Conservation (phyloP, 1,284 basidiomycete genomes). For the Trametes pubescens region DNA sequence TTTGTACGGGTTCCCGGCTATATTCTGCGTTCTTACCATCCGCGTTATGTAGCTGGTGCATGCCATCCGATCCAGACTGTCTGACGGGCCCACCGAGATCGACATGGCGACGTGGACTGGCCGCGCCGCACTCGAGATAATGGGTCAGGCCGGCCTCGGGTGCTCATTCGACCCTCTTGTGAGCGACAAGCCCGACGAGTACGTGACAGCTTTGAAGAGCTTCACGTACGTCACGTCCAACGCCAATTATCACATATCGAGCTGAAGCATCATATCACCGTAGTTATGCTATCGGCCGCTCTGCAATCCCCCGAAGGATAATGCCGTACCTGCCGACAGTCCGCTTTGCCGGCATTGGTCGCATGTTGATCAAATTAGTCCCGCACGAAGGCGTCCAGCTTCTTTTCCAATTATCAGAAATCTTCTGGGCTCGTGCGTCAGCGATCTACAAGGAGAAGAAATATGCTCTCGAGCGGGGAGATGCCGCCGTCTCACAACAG, state of each 20-base stretch:
- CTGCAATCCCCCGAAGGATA: constrained; percentile 13
- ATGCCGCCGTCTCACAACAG: constrained; percentile 16
- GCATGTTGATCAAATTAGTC: neutral
- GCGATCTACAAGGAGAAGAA: constrained; percentile 24
- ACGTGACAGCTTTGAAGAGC: constrained; percentile 35
- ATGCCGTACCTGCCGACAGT: constrained; percentile 12
- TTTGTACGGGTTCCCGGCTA: neutral
- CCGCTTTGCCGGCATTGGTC: neutral
- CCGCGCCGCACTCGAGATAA: constrained; percentile 40
- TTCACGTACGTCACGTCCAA: constrained; percentile 27
- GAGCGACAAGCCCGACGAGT: constrained; percentile 31
- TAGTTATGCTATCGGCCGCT: constrained; percentile 2
- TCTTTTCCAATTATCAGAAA: constrained; percentile 10
- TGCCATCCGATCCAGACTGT: constrained; percentile 18
- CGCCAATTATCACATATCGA: neutral
- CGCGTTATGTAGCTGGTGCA: constrained; percentile 23
- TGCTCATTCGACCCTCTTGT: constrained; percentile 40
- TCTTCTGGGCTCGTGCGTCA: constrained; percentile 9
- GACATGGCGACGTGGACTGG: constrained; percentile 40
- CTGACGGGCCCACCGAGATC: constrained; percentile 24
- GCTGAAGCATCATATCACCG: no score
- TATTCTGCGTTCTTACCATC: neutral
- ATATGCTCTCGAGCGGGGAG: constrained; percentile 7
- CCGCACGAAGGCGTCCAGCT: constrained; percentile 24
- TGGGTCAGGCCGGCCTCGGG: constrained; percentile 41